Evolutionary conservation across 768 basidiomycete species (phyloP), one percentile per base, ranked within the genome.

Genomic region (Cubamyces lactineus): DNA sequence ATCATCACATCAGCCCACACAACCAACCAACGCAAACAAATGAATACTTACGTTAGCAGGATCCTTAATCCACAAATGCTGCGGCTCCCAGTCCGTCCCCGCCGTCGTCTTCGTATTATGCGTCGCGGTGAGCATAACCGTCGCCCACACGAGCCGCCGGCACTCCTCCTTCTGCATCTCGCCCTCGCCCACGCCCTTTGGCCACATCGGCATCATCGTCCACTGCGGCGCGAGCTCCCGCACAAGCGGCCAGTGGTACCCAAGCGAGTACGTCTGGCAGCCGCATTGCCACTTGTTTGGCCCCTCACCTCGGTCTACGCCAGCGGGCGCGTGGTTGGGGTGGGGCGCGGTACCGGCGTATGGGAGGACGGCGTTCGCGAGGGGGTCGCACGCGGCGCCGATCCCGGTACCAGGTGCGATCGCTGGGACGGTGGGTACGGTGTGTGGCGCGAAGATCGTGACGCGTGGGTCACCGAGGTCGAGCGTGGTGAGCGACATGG

Each of bases 141-240:
- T 74, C 67, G 85, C 88, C 91, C 91, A 92, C 62, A 87, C 88
- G 21, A 91, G 72, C 38, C 89, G 77, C 24, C 90, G 84, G 67
- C 84, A 86, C 47, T 86, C 85, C 69, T 92, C 90, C 72, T 84
- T 87, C 45, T 80, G 76, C 61, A 89, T 81, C 63, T 91, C 89
- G 7, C 74, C 80, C 45, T 84, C 59, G 23, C 46, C n/a, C 43
- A 38, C 86, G 9, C 76, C 70, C 39, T 73, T 67, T 52, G 81
- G 78, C 88, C 88, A 91, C 13, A 82, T 85, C 0, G 88, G 84
- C 6, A 88, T 85, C 51, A 79, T 75, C 5, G 79, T 71, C 88
- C 88, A 91, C 62, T 84, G 69, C 0, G 86, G 88, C 0, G 83
- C 79, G 69, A 84, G 77, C 54, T 85, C 81, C 21, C 72, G 69